A percentile compares a stretch with the other conserved stretches of the same genome.
Evolutionary conservation across 192 early-diverging fungal species (phyloP).

Genomic region (Gaertneriomyces semiglobifer): DNA sequence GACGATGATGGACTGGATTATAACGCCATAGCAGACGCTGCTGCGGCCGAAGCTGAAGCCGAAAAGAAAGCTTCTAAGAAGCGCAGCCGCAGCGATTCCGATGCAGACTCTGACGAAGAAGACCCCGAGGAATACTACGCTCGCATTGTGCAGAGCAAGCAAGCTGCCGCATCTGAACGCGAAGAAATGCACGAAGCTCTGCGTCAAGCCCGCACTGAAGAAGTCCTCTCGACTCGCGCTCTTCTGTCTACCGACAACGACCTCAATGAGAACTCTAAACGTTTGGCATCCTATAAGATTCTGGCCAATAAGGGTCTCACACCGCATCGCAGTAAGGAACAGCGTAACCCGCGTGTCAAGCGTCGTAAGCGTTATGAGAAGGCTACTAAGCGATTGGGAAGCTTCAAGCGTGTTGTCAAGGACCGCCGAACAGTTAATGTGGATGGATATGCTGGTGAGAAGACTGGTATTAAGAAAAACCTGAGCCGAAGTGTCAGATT

Average conservation of each 20-base stretch:
- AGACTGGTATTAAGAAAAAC: conserved; percentile 87
- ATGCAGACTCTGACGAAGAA: conserved; percentile 42
- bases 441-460: conserved; percentile 85
- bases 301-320: conserved; percentile 94
- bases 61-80: conserved; percentile 35
- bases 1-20: conserved; percentile 19
- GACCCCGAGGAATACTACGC: conserved; percentile 49
- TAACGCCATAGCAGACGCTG: conserved; percentile 9
- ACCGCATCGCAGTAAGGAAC: conserved; percentile 85
- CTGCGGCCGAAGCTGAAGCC: conserved; percentile 25
- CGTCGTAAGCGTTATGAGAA: conserved; percentile 82
- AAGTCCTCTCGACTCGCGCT: background rate
- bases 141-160: conserved; percentile 35
- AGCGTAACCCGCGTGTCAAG: conserved; percentile 94
- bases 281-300: conserved; percentile 81
- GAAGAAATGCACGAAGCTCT: conserved; percentile 23
- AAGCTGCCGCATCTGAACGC: conserved; percentile 42
- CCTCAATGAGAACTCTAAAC: conserved; percentile 62
- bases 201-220: no score
- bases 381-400: conserved; percentile 86
- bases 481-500: conserved; percentile 81
- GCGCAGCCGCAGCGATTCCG: conserved; percentile 54
- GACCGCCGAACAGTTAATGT: conserved; percentile 51
- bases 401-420: conserved; percentile 64
- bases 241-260: conserved; percentile 36